Percentiles rank a stretch among this genome's conserved stretches.
Conservation (phyloP, 2,329 filamentous ascomycete species). For the Capronia coronata region DNA sequence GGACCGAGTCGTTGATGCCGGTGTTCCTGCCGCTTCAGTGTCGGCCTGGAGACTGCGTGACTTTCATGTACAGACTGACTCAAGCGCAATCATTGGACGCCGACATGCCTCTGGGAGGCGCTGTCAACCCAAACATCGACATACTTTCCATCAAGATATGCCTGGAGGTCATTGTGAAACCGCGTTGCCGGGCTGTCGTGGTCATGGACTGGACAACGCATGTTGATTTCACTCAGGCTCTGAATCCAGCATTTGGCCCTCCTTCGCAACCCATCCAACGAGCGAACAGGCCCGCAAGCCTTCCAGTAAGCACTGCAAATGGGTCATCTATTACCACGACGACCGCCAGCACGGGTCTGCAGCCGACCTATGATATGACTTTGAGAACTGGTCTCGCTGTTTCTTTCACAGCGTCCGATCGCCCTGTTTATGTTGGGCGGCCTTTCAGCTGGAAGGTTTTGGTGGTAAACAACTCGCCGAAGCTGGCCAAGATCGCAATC, state of each 20-base stretch:
- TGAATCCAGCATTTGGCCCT: constrained; percentile 44
- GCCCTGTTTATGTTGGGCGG: constrained; percentile 43
- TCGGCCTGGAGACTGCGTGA: constrained; percentile 52
- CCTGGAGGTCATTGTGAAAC: constrained; percentile 37
- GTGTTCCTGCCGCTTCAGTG: constrained; percentile 38
- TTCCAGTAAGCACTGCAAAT: constrained; percentile 31
- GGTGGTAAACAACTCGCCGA: constrained; percentile 53
- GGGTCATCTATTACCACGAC: constrained; percentile 12
- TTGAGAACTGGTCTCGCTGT: constrained; percentile 41
- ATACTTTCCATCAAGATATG: constrained; percentile 44
- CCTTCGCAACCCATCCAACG: constrained; percentile 43
- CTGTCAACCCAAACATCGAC: constrained; percentile 31
- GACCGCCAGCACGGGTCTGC: constrained; percentile 16
- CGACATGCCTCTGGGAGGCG: constrained; percentile 21
- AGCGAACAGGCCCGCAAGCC: constrained; percentile 40
- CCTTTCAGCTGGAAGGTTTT: constrained; percentile 53
- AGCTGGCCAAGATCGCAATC: constrained; percentile 49
- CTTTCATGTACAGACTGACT: constrained; percentile 50
- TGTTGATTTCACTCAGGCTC: constrained; percentile 43
- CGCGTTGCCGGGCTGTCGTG: constrained; percentile 40
- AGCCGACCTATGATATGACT: constrained; percentile 5
- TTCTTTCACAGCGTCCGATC: constrained; percentile 49
- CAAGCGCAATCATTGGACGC: constrained; percentile 32
- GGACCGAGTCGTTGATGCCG: constrained; percentile 40
- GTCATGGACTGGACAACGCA: constrained; percentile 45